Evolutionary conservation across 768 basidiomycete genomes (phyloP).

Genomic region (Trametes maxima): DNA sequence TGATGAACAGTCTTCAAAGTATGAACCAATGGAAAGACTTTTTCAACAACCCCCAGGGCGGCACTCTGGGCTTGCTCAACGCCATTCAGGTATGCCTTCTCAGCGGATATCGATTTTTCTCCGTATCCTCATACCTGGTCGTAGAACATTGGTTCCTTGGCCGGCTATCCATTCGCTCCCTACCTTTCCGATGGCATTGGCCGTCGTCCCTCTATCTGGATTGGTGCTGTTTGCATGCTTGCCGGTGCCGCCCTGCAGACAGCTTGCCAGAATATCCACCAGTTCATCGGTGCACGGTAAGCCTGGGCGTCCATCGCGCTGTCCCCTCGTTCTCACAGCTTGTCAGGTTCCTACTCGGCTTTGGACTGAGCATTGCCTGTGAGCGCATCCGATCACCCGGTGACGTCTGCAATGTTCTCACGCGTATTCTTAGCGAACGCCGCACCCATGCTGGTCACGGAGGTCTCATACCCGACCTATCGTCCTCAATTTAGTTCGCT

Average conservation of each 20-base stretch:
- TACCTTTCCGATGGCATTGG: slow-evolving; percentile 75
- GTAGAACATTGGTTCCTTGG: slow-evolving; percentile 73
- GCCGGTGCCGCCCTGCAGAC: slow-evolving; percentile 69
- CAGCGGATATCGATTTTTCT: background rate
- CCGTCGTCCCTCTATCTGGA: slow-evolving; percentile 62
- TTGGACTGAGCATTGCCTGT: slow-evolving; percentile 74
- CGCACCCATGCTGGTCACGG: slow-evolving; percentile 83
- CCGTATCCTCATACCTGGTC: background rate
- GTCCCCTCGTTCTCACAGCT: background rate
- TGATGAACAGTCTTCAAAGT: slow-evolving; percentile 82
- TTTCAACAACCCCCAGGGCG: slow-evolving; percentile 57
- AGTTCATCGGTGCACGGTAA: slow-evolving; percentile 81
- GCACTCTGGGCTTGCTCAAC: slow-evolving; percentile 67
- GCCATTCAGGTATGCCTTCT: slow-evolving; percentile 64
- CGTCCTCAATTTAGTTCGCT: slow-evolving; percentile 77
- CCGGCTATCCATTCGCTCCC: slow-evolving; percentile 69
- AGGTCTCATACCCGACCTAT: slow-evolving; percentile 83
- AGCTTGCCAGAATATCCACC: slow-evolving; percentile 67
- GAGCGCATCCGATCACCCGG: slow-evolving; percentile 22
- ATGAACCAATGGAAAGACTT: slow-evolving; percentile 62
- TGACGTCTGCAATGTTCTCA: slow-evolving; percentile 25
- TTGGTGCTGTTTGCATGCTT: slow-evolving; percentile 74
- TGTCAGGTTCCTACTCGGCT: slow-evolving; percentile 67
- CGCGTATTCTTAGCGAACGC: slow-evolving; percentile 51
- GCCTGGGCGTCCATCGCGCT: slow-evolving; percentile 20